Conservation (phyloP, 106 monocot species). For the Narthecium ossifragum region DNA sequence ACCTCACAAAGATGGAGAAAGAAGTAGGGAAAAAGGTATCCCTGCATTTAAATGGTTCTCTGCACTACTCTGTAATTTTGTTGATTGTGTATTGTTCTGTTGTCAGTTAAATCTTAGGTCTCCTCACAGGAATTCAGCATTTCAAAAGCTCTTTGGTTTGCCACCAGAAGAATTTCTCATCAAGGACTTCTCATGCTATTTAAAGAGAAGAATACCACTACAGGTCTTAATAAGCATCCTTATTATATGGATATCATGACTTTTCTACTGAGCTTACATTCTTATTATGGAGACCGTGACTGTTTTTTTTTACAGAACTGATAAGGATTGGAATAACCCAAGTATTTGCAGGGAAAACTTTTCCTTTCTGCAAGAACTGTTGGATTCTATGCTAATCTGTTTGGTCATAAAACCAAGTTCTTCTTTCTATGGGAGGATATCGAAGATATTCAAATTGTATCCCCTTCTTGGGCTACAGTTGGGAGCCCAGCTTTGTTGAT, state of each 20-base stretch:
- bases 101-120: slow-evolving; percentile 43
- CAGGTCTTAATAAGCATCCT: slow-evolving; percentile 23
- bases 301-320: too few species aligned
- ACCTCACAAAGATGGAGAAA: slow-evolving; percentile 64
- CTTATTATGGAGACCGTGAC: too few species aligned
- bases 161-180: slow-evolving; percentile 69
- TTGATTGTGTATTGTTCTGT: too few species aligned
- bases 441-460: slow-evolving; percentile 41
- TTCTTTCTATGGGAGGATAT: slow-evolving; percentile 81
- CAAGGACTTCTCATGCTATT: slow-evolving; percentile 51
- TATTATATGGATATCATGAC: neutral
- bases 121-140: slow-evolving; percentile 51
- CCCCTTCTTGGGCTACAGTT: slow-evolving; percentile 49
- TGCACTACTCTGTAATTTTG: neutral
- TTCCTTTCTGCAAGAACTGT: slow-evolving; percentile 58
- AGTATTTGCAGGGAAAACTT: slow-evolving; percentile 66
- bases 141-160: slow-evolving; percentile 58
- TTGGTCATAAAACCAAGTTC: slow-evolving; percentile 70
- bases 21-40: slow-evolving; percentile 75
- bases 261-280: too few species aligned
- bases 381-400: slow-evolving; percentile 59
- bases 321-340: too few species aligned
- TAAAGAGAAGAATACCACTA: slow-evolving; percentile 52
- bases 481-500: slow-evolving; percentile 45
- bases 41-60: neutral